Conservation (phyloP, 306 rosid species). For the Biancaea sappan region DNA sequence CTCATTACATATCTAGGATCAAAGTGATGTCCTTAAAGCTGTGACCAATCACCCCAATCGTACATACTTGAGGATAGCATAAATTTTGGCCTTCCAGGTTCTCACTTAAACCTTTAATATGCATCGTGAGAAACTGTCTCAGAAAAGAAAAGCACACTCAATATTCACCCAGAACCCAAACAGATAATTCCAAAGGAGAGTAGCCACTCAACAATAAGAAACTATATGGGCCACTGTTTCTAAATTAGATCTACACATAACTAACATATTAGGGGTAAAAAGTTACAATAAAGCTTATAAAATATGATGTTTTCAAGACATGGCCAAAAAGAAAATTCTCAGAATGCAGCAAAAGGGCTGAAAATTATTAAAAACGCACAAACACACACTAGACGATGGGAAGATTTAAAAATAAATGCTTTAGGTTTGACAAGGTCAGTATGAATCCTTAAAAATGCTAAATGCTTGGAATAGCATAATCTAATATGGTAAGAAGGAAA, state of each 20-base stretch:
- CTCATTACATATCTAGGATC: not conserved
- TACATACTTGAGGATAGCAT: not conserved
- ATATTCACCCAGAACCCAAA: not conserved
- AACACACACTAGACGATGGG: not conserved
- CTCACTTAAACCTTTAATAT: not conserved
- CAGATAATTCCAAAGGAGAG: not conserved
- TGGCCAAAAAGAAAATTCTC: not conserved
- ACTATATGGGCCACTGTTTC: not conserved
- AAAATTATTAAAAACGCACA: too few species aligned
- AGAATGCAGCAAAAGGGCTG: too few species aligned
- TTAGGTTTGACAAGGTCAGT: constrained; percentile 8
- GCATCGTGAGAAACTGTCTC: not conserved
- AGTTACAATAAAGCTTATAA: not conserved
- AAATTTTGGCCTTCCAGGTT: not conserved
- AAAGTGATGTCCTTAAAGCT: not conserved
- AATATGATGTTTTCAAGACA: not conserved
- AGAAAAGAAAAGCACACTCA: not conserved
- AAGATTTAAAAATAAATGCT: not conserved
- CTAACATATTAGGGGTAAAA: not conserved
- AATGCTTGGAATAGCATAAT: not conserved
- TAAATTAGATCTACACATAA: not conserved
- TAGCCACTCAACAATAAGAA: not conserved
- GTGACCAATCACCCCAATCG: not conserved
- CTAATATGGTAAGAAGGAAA: not conserved
- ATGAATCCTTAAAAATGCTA: not conserved